Conservation (phyloP, 441 rosid species). For the Brassica hybrid region DNA sequence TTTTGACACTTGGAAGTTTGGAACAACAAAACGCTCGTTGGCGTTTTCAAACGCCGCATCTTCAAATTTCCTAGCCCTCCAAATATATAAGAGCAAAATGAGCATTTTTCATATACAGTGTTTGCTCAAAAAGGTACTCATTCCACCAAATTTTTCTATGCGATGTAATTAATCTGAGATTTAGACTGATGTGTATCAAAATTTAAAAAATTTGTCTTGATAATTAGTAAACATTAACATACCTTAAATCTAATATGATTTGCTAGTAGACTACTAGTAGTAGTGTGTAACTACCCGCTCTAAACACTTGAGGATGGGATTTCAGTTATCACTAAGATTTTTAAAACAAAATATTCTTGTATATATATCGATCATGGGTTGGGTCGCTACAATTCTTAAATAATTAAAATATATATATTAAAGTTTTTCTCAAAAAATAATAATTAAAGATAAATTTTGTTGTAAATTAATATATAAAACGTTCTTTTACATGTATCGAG, state of each 20-base stretch:
- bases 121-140: background rate
- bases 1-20: conserved; percentile 26
- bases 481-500: background rate
- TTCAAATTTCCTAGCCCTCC: background rate
- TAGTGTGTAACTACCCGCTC: background rate
- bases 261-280: background rate
- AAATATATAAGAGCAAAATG: background rate
- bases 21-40: conserved; percentile 28
- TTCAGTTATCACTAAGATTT: background rate
- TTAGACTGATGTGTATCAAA: background rate
- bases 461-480: background rate
- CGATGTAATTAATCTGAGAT: background rate
- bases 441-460: background rate
- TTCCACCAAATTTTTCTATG: background rate
- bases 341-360: background rate
- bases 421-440: too few relatives aligned
- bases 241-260: background rate
- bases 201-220: background rate
- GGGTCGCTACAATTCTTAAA: background rate
- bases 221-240: background rate
- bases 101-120: background rate
- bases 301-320: background rate
- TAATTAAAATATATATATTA: background rate
- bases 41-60: conserved; percentile 32
- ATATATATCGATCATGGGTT: background rate